Conservation (phyloP, 2,329 filamentous ascomycete species). For the Penicillium sp. region DNA sequence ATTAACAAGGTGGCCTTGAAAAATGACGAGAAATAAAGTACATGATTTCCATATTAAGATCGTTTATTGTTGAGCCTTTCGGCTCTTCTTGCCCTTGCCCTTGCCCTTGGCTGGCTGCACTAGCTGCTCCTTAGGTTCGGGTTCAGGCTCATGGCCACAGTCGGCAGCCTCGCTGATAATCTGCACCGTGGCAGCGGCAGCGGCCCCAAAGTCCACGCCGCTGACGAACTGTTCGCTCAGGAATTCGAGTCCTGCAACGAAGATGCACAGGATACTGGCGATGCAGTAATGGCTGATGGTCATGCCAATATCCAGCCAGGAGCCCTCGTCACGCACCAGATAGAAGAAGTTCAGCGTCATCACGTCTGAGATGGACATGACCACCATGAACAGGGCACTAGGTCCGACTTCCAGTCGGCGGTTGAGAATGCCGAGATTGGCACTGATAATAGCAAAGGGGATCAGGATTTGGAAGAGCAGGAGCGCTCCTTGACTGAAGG, state of each 20-base stretch:
- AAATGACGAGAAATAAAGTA: conserved; percentile 9
- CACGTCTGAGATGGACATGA: conserved; percentile 88
- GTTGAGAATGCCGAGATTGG: conserved; percentile 92
- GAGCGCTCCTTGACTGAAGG: conserved; percentile 85
- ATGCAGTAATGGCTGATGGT: conserved; percentile 96
- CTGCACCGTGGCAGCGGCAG: conserved; percentile 17
- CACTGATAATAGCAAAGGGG: conserved; percentile 88
- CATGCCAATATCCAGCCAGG: conserved; percentile 95
- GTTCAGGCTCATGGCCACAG: conserved; percentile 18
- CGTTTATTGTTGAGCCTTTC: conserved; percentile 6
- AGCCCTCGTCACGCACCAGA: conserved; percentile 94
- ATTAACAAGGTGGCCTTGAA: conserved; percentile 11
- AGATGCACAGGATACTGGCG: conserved; percentile 83
- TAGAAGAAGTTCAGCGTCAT: conserved; percentile 97
- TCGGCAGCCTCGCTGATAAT: conserved; percentile 21
- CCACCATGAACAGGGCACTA: conserved; percentile 88
- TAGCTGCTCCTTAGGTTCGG: not conserved
- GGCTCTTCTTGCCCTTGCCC: conserved; percentile 8
- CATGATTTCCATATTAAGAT: conserved; percentile 1
- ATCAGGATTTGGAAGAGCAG: conserved; percentile 88
- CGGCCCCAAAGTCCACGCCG: conserved; percentile 64
- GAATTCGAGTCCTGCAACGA: conserved; percentile 84
- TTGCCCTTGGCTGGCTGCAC: conserved; percentile 8
- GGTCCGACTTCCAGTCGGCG: conserved; percentile 79
- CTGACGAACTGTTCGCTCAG: conserved; percentile 80